phyloP scores from a whole-genome alignment of 106 monocot species.

The Xerophyta viscosa region DNA sequence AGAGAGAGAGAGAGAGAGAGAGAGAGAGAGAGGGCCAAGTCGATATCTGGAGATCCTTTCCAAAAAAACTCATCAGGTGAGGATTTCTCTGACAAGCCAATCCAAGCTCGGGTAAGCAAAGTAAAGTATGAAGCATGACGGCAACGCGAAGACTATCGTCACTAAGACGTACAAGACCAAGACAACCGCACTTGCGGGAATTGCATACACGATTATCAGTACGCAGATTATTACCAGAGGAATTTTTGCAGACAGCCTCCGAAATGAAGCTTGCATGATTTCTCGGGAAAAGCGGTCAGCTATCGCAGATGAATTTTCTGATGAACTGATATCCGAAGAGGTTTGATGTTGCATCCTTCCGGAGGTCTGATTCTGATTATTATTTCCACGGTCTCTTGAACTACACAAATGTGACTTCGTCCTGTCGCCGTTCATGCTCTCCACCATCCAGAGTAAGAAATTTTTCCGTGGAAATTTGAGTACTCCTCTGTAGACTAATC shows the following conservation, averaged over 20 bases:
- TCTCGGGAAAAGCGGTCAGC: conserved; percentile 17
- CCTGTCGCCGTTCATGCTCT: conserved; percentile 13
- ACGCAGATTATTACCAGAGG: conserved; percentile 50
- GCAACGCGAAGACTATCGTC: conserved; percentile 43
- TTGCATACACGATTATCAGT: conserved; percentile 43
- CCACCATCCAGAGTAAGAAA: conserved; percentile 20
- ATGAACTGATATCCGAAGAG: neutral
- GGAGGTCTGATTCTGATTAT: neutral
- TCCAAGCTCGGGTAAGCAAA: conserved; percentile 60
- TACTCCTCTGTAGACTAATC: conserved; percentile 8
- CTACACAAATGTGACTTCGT: too few species aligned
- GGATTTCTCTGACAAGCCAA: conserved; percentile 58
- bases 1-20: too few species aligned
- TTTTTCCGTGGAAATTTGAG: conserved; percentile 16
- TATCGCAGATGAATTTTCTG: neutral
- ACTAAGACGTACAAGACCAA: conserved; percentile 36
- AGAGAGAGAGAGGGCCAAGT: too few species aligned
- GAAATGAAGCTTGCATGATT: conserved; percentile 17
- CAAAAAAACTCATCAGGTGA: too few species aligned
- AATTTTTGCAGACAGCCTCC: conserved; percentile 36
- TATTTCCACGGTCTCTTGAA: too few species aligned
- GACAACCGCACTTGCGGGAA: conserved; percentile 41
- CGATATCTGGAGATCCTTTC: too few species aligned
- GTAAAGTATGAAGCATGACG: conserved; percentile 46
- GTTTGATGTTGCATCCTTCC: neutral